Base-by-base conservation (phyloP, 2,329 filamentous ascomycete species). In the Epichloe uncinata region DNA sequence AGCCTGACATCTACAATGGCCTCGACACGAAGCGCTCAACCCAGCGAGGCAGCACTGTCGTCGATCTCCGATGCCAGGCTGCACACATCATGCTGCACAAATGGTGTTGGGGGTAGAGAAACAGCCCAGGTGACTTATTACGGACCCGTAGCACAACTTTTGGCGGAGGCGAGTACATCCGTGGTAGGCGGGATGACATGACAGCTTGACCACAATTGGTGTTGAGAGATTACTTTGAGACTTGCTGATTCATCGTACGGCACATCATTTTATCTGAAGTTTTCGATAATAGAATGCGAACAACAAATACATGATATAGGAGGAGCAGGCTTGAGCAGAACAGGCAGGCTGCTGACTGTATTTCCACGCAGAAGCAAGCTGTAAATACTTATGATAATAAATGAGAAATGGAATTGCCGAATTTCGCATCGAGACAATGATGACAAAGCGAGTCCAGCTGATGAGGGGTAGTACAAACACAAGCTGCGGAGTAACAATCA, bases 131-230 rank as follows among this genome's bases (percentile, higher is more conserved):
- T 42, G n/a, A 37, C 47, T 9, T 12, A 41, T 33, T 11, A 8
- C 5, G 49, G 41, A 12, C 48, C n/a, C 37, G 45, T 50, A 16
- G 51, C 49, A 38, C 40, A 51, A 30, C 45, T 51, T 12, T 41
- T 51, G 44, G 49, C 49, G 20, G 30, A 51, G 30, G 34, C 49
- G 16, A 51, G 49, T 18, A 48, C 22, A 48, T 33, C 40, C 13
- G 20, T 16, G 41, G 40, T 40, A 45, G 49, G 30, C 26, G 45
- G 36, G 26, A 20, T 40, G n/a, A n/a, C 15, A 26, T 15, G n/a
- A 34, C 43, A 44, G 2, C 16, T 13, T 36, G 41, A 13, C n/a
- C 30, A 16, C 6, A 20, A 6, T n/a, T 33, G 36, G 45, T 38
- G 13, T 16, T 18, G 13, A 18, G 18, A 22, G 12, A 48, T 42